Conservation (phyloP, 805 yeast species). For the Pachysolen tannophilus region DNA sequence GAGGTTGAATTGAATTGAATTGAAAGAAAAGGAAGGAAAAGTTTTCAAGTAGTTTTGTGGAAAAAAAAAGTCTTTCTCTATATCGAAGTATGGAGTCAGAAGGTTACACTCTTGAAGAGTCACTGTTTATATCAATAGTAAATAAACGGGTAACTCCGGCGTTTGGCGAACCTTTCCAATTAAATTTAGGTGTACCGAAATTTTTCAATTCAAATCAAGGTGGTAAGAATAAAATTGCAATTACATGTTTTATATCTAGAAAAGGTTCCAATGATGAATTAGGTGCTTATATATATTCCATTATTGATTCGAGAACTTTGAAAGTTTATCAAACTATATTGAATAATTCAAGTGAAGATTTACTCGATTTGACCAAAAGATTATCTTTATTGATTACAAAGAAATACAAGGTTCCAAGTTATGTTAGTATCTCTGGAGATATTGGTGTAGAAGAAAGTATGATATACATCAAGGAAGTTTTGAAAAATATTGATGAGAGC, state of each 20-base stretch:
- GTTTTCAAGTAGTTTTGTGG: no score
- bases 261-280: slow-evolving; percentile 21
- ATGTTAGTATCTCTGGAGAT: slow-evolving; percentile 35
- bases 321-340: slow-evolving; percentile 34
- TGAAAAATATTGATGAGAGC: slow-evolving; percentile 24
- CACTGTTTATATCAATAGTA: no score
- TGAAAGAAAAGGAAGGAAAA: no score
- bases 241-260: slow-evolving; percentile 26
- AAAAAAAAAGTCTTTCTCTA: no score
- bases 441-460: slow-evolving; percentile 26
- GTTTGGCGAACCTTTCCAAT: slow-evolving; percentile 19
- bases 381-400: slow-evolving; percentile 32
- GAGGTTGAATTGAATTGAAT: no score
- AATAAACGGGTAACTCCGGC: slow-evolving; percentile 15
- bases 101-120: no score
- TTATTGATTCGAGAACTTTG: slow-evolving; percentile 18
- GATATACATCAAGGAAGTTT: slow-evolving; percentile 18
- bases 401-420: slow-evolving; percentile 33
- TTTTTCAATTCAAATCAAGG: slow-evolving; percentile 12
- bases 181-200: slow-evolving; percentile 10
- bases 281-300: slow-evolving; percentile 38
- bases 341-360: slow-evolving; percentile 30
- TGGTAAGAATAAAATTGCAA: slow-evolving; percentile 22
- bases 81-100: no score
- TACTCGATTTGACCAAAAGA: slow-evolving; percentile 35